These are phyloP conservation scores for Russula griseocarnosa DNA, from an alignment of 768 basidiomycete genomes.

Conservation along the genomic window DNA sequence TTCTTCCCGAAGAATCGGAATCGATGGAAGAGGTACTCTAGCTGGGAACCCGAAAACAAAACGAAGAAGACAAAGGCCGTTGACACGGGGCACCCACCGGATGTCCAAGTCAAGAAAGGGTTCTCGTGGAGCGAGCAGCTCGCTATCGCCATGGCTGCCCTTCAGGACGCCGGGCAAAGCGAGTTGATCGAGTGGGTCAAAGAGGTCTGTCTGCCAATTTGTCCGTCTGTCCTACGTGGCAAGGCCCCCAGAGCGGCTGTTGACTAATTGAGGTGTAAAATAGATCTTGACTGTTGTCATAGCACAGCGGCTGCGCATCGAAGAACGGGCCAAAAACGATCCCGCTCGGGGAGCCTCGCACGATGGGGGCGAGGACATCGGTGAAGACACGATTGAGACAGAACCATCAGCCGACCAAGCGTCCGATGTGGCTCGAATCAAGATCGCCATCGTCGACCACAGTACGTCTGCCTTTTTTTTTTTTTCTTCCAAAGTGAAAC, in stretches of 20 bases:
- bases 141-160: constrained; percentile 73
- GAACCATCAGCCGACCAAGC: constrained; percentile 37
- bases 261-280: constrained; percentile 15
- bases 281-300: constrained; percentile 64
- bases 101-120: constrained; percentile 81
- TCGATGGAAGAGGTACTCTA: constrained; percentile 81
- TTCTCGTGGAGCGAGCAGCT: constrained; percentile 88
- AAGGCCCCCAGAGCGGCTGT: neutral
- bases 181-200: constrained; percentile 75
- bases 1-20: constrained; percentile 89
- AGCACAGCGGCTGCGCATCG: constrained; percentile 52
- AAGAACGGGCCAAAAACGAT: constrained; percentile 55
- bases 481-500: neutral
- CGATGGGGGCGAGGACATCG: constrained; percentile 35
- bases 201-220: constrained; percentile 50
- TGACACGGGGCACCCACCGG: constrained; percentile 51
- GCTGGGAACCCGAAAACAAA: constrained; percentile 59
- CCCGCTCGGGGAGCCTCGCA: constrained; percentile 34
- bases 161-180: constrained; percentile 61
- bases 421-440: constrained; percentile 63
- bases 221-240: constrained; percentile 32
- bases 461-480: constrained; percentile 44
- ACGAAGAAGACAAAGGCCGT: constrained; percentile 36
- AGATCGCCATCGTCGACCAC: constrained; percentile 65
- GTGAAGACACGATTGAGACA: constrained; percentile 24